Conservation (phyloP, 192 early-diverging fungal genomes). For the Helicostylum pulchrum region DNA sequence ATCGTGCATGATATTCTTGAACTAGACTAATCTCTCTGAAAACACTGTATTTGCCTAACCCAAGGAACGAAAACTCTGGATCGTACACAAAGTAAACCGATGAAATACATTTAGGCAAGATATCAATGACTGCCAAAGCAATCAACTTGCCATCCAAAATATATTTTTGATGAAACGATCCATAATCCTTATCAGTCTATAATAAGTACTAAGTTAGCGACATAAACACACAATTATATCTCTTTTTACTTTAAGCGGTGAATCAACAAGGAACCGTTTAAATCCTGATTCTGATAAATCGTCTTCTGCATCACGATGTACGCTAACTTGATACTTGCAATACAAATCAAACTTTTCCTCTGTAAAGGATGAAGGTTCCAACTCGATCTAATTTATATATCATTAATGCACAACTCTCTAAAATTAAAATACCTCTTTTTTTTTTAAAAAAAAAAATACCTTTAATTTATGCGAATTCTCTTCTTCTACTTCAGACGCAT, state of each 20-base stretch:
- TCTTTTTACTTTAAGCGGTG: constrained; percentile 58
- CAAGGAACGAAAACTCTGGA: constrained; percentile 71
- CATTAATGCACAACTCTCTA: background rate
- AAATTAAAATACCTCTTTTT: background rate
- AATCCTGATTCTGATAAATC: constrained; percentile 52
- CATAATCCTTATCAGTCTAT: constrained; percentile 30
- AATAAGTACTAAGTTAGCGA: background rate
- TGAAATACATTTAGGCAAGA: constrained; percentile 84
- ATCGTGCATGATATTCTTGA: constrained; percentile 40
- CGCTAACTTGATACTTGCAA: constrained; percentile 69
- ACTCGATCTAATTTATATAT: constrained; percentile 38
- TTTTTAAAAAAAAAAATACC: constrained; percentile 1
- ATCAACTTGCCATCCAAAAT: constrained; percentile 76
- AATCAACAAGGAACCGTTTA: constrained; percentile 69
- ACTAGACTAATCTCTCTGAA: constrained; percentile 77
- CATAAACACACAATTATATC: background rate
- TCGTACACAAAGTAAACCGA: constrained; percentile 97
- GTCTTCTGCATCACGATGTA: constrained; percentile 73
- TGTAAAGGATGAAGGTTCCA: constrained; percentile 66
- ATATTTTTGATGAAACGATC: constrained; percentile 93
- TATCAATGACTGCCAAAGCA: constrained; percentile 91
- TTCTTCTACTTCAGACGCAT: background rate
- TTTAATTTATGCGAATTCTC: constrained; percentile 4
- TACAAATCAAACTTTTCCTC: constrained; percentile 77
- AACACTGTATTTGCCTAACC: constrained; percentile 84